Evolutionary conservation across 2,329 filamentous ascomycete genomes (phyloP), one percentile per base, ranked within the genome.

Genomic region (Pseudocercospora fijiensis): DNA sequence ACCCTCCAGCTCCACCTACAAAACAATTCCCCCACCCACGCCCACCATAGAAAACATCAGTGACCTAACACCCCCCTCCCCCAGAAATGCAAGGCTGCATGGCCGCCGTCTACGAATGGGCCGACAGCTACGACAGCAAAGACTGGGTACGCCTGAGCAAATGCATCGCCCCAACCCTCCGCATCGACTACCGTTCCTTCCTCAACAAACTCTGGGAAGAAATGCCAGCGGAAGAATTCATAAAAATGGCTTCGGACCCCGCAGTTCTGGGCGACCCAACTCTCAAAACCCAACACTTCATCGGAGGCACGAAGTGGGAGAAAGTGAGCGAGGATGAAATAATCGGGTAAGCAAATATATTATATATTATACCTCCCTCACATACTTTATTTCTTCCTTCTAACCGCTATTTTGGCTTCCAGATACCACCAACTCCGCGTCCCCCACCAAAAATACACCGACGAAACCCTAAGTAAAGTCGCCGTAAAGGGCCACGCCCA

Each of bases 131-230:
- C 76, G 86, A 88, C 75, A 82, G 82, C 75, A 89, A 89, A 76
- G 84, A 88, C 77, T 88, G 86, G 85, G 78, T 81, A 13, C 82
- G 85, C 58, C 81, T 88, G 27, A 73, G 79, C 68, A 84, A 82
- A 67, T 85, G 83, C 78, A 86, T 90, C 68, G 87, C 87, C 2
- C 87, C 87, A 0, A 86, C 83, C 55, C 66, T 73, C 28, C 75
- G 88, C 82, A 83, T 92, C 71, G 90, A 92, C 81, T 92, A 92
- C 83, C 81, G 75, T 67, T 86, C 75, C 13, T 81, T 85, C 71
- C 77, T 85, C 65, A 77, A 81, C 76, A 83, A 84, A 75, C 72
- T 82, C 58, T 85, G 84, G 83, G 82, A 85, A 65, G 74, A 77
- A 16, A 85, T 86, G 82, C 82, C 83, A 0, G 82, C 83, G 7